Percentiles rank a stretch among this genome's conserved stretches.
phyloP scores from a whole-genome alignment of 179 eudicot genomes.

The Spergularia azorica region DNA sequence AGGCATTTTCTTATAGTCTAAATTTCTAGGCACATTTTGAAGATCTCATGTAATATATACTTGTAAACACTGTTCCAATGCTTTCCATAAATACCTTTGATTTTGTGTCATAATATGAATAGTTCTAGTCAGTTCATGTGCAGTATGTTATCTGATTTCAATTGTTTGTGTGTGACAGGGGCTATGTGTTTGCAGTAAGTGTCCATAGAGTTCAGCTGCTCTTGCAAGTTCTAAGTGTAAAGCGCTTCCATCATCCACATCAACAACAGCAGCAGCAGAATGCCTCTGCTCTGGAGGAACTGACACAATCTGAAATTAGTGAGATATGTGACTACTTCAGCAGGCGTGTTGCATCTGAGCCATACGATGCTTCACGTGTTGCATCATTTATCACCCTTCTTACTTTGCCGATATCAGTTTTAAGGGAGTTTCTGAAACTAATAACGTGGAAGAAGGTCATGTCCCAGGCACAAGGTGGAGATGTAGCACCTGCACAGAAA shows the following conservation, averaged over 20 bases:
- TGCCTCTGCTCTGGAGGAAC: constrained; percentile 67
- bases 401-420: constrained; percentile 81
- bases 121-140: not conserved
- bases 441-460: constrained; percentile 91
- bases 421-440: constrained; percentile 86
- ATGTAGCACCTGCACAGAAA: constrained; percentile 78
- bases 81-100: not conserved
- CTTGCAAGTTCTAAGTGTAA: constrained; percentile 90
- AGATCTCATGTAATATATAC: not conserved
- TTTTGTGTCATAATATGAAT: not conserved
- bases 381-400: constrained; percentile 97
- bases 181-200: constrained; percentile 97
- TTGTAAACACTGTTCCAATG: not conserved
- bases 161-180: constrained; percentile 43
- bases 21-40: not conserved
- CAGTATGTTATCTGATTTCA: not conserved
- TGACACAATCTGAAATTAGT: constrained; percentile 78
- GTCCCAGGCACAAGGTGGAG: constrained; percentile 86
- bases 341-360: constrained; percentile 97
- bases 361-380: constrained; percentile 96
- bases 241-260: constrained; percentile 84
- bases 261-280: constrained; percentile 70
- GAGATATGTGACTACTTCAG: constrained; percentile 97
- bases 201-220: constrained; percentile 99
- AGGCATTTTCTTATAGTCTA: too few species aligned